Conservation (phyloP, 768 basidiomycete genomes). For the Arthromyces matolae region DNA sequence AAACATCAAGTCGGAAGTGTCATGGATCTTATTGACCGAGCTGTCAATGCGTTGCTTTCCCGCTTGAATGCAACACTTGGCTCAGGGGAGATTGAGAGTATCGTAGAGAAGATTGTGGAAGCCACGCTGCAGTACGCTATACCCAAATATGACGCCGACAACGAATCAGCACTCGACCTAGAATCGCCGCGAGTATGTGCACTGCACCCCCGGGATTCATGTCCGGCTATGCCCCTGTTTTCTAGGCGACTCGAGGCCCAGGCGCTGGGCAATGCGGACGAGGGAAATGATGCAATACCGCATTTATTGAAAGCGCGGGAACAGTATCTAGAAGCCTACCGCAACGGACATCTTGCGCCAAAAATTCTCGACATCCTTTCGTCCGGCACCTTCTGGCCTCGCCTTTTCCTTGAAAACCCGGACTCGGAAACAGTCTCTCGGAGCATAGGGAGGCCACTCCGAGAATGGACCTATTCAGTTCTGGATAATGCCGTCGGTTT, state of each 20-base stretch:
- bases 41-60: constrained; percentile 54
- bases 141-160: constrained; percentile 48
- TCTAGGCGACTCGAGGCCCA: constrained; percentile 39
- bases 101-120: constrained; percentile 68
- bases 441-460: constrained; percentile 59
- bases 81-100: constrained; percentile 59
- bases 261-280: constrained; percentile 22
- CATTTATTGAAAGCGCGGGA: constrained; percentile 37
- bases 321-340: constrained; percentile 61
- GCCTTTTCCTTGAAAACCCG: constrained; percentile 74
- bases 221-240: constrained; percentile 51
- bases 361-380: constrained; percentile 56
- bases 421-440: constrained; percentile 65
- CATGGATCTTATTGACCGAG: constrained; percentile 72
- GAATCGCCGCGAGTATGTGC: constrained; percentile 60
- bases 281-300: constrained; percentile 18
- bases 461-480: constrained; percentile 64
- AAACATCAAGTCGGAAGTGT: constrained; percentile 62
- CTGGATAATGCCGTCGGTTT: constrained; percentile 67
- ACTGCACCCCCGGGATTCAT: constrained; percentile 55
- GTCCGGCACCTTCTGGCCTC: constrained; percentile 67
- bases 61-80: constrained; percentile 47
- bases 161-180: constrained; percentile 26
- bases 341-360: constrained; percentile 53
- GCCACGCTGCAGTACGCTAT: constrained; percentile 78